Percentiles rank a stretch among this genome's conserved stretches.
phyloP scores from a whole-genome alignment of 1,139 yeast genomes.

The Neolecta irregularis region DNA sequence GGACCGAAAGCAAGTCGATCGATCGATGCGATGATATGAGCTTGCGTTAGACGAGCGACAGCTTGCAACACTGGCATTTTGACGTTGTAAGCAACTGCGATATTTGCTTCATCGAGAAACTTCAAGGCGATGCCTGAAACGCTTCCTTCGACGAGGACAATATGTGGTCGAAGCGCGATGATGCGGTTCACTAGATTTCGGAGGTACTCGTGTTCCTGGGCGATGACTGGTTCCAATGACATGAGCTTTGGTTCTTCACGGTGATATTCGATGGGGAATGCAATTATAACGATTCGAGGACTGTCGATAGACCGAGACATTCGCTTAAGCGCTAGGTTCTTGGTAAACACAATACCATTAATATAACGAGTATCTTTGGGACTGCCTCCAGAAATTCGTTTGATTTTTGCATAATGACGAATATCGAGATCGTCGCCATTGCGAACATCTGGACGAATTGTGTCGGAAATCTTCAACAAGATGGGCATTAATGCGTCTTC shows the following conservation, averaged over 20 bases:
- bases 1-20: conserved; percentile 47
- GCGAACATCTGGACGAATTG: conserved; percentile 39
- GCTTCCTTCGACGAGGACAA: conserved; percentile 64
- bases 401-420: conserved; percentile 73
- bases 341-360: conserved; percentile 75
- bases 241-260: conserved; percentile 54
- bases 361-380: conserved; percentile 43
- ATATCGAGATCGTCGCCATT: conserved; percentile 68
- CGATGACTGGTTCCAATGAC: conserved; percentile 67
- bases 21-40: conserved; percentile 59
- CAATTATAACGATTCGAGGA: conserved; percentile 67
- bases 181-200: conserved; percentile 69
- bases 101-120: conserved; percentile 51
- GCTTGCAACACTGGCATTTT: conserved; percentile 74
- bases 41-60: conserved; percentile 63
- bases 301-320: conserved; percentile 52
- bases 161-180: conserved; percentile 59
- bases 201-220: conserved; percentile 78
- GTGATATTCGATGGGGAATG: conserved; percentile 80
- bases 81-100: conserved; percentile 59
- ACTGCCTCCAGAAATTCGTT: conserved; percentile 62
- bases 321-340: conserved; percentile 60
- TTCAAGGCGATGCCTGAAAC: conserved; percentile 73
- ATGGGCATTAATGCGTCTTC: conserved; percentile 32
- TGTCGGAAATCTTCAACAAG: conserved; percentile 31